These are phyloP conservation scores for Pseudogymnoascus sp. DNA, from an alignment of 2,329 filamentous ascomycete genomes.

Conservation along the genomic window DNA sequence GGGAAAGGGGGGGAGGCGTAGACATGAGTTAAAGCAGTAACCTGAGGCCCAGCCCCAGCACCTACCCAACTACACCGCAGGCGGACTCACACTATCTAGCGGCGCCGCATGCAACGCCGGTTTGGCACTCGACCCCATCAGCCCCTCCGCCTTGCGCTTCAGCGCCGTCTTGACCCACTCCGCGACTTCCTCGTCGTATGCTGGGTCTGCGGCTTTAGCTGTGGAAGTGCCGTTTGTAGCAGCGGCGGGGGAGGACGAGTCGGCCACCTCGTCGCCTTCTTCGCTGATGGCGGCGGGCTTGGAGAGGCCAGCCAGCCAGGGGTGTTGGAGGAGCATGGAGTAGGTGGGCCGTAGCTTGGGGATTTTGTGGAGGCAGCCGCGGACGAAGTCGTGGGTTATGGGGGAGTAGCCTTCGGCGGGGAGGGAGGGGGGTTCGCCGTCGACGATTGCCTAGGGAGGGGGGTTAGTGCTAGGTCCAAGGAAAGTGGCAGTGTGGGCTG, in stretches of 20 bases:
- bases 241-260: slow-evolving; percentile 28
- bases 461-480: neutral
- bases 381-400: slow-evolving; percentile 77
- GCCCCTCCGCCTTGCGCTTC: slow-evolving; percentile 55
- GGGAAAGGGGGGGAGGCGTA: neutral
- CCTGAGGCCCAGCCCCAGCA: neutral
- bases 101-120: slow-evolving; percentile 85
- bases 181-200: slow-evolving; percentile 68
- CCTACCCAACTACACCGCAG: slow-evolving; percentile 5
- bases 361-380: slow-evolving; percentile 84
- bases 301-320: slow-evolving; percentile 72
- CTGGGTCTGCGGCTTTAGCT: slow-evolving; percentile 26
- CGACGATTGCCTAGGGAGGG: slow-evolving; percentile 80
- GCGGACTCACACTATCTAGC: slow-evolving; percentile 62
- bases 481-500: neutral
- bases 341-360: slow-evolving; percentile 92
- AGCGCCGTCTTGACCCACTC: slow-evolving; percentile 73
- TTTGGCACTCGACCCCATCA: slow-evolving; percentile 47
- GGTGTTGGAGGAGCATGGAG: slow-evolving; percentile 77
- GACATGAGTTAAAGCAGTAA: neutral
- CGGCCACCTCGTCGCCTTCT: slow-evolving; percentile 53
- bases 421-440: slow-evolving; percentile 87
- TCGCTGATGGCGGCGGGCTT: slow-evolving; percentile 70
- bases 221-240: slow-evolving; percentile 9
- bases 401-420: slow-evolving; percentile 72